Evolutionary conservation across 345 rosid species (phyloP).

Genomic region (Citrus australasica): DNA sequence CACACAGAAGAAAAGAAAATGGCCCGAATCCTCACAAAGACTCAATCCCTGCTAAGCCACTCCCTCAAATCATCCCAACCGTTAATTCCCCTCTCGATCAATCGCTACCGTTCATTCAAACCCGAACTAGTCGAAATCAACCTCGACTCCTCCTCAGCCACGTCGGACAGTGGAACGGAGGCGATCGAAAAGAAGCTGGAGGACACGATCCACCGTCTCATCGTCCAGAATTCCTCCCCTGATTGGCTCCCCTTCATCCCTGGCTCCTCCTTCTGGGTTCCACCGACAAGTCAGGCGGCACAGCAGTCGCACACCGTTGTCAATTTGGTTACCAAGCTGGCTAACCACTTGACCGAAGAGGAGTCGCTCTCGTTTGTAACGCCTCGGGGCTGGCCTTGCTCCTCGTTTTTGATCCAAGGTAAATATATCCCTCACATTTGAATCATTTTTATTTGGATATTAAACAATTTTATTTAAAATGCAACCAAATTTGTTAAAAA

Average conservation of each 20-base stretch:
- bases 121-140: conserved; percentile 14
- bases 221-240: conserved; percentile 39
- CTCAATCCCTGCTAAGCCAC: neutral
- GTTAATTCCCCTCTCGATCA: neutral
- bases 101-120: conserved; percentile 7
- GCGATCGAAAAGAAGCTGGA: conserved; percentile 25
- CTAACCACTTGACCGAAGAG: conserved; percentile 31
- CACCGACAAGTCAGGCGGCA: conserved; percentile 15
- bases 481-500: too few species aligned
- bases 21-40: neutral
- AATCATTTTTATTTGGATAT: neutral
- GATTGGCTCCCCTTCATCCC: conserved; percentile 51
- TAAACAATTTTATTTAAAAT: too few species aligned
- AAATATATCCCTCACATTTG: neutral
- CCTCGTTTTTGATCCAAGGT: conserved; percentile 31
- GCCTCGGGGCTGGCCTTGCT: conserved; percentile 43
- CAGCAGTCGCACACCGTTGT: conserved; percentile 17
- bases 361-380: conserved; percentile 31
- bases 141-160: conserved; percentile 4
- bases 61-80: neutral
- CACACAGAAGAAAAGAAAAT: neutral
- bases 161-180: conserved; percentile 1
- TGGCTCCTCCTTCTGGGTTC: conserved; percentile 53
- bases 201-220: conserved; percentile 31
- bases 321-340: conserved; percentile 22